Evolutionary conservation across 441 rosid genomes (phyloP), one percentile per base, ranked within the genome.

Genomic region (Dalechampia spathulata): DNA sequence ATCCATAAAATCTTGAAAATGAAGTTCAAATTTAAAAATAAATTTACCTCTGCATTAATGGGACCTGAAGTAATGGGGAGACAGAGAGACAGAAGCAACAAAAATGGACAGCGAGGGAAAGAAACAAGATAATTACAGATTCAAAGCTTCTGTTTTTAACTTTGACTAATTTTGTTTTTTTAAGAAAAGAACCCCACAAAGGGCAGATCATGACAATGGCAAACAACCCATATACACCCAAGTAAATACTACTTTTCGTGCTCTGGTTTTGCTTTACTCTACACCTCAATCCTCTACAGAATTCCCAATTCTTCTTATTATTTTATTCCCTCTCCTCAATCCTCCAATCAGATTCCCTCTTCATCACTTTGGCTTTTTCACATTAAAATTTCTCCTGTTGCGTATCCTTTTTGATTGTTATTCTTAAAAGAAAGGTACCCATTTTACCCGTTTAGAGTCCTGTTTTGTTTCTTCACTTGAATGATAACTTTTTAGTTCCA

Each of bases 261-360:
- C 32, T 48, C 14, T 1, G 28, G 12, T 46, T 46, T 19, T 22
- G 15, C 2, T 4, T 42, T 17, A 0, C 36, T 49, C 8, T 49
- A 32, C 66, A 54, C 41, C 54, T 54, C 66, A 48, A 55, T 47
- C 55, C 22, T 40, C 37, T 12, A 11, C 9, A 19, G 16, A 55
- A 48, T 49, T 16, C 56, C 16, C 12, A 14, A 11, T 9, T 28
- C 3, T 34, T 55, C 43, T 39, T 30, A 38, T 40, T 41, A 15
- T 25, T 21, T 30, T 9, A 2, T 28, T 30, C 37, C 20, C 37
- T 25, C 32, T 27, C 42, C 17, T 8, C 34, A 30, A 30, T 30
- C 20, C 14, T 51, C 45, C 9, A 36, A 48, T 58, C 21, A 48
- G 14, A 20, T 1, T 39, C 36, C 14, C 20, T 15, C 27, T 39